Evolutionary conservation across 257 asterid species (phyloP), one percentile per base, ranked within the genome.

Genomic region (Striga asiatica): DNA sequence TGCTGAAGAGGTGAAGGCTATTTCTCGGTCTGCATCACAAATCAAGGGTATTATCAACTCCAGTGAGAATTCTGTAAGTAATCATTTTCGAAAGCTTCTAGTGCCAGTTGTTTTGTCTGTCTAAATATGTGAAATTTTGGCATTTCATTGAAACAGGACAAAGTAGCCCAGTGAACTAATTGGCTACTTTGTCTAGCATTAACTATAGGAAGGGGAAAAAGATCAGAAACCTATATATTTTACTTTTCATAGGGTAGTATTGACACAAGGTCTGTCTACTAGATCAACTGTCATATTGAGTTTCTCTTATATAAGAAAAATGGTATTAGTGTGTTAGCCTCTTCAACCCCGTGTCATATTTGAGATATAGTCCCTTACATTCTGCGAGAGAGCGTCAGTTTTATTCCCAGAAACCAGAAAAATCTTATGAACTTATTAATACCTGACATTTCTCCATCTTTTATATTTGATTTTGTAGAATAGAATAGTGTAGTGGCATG

Each of bases 1-100:
- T 65, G 76, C 81, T 67, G 79, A 80, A 71, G 98, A 87, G 81
- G 97, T 87, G 75, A 79, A 80, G 74, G 88, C 93, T 53, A 84
- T 87, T 61, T 87, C 95, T 76, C 79, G 75, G 60, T 75, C 82
- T 66, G 81, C 72, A 3, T 75, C 83, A 48, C 63, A 71, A 72
- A 72, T 91, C 76, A 87, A 76, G 82, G 70, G 70, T 78, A 66
- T 70, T 69, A 61, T 67, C 53, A 51, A 61, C 50, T 49, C 62
- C 25, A 65, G 24, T 66, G 92, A 69, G 57, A 67, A 59, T 70
- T 61, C 64, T 61, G 98, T 91, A 74, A 67, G 88, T 62, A 56
- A 62, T n/a, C 46, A 17, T 13, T 67, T 41, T 63, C 18, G 19
- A 29, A 61, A 28, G 56, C 64, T 64, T 45, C 42, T 29, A 25